A percentile compares a stretch with the other conserved stretches of the same genome.
phyloP scores from a whole-genome alignment of 1,139 yeast genomes.

The Entelexis paramagnoliae region DNA sequence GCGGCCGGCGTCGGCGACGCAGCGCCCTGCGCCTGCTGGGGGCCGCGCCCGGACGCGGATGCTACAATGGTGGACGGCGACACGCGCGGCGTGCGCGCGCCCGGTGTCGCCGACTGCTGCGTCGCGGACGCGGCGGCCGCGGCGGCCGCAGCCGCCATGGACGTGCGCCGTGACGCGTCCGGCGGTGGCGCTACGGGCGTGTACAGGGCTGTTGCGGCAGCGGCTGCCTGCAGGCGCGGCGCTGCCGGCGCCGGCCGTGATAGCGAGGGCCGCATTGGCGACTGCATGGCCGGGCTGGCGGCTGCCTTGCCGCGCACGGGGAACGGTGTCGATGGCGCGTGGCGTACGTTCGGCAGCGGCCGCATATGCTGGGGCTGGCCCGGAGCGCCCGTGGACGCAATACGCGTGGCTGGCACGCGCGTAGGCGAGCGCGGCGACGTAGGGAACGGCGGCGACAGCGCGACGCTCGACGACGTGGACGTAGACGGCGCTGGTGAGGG shows the following conservation, averaged over 20 bases:
- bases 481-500: constrained; percentile 1
- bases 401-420: background rate
- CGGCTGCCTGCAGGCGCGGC: constrained; percentile 20
- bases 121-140: constrained; percentile 16
- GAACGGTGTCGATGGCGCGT: background rate
- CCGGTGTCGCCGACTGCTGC: constrained; percentile 8
- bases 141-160: constrained; percentile 23
- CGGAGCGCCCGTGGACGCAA: background rate
- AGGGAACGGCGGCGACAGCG: background rate
- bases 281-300: constrained; percentile 20
- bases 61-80: constrained; percentile 18
- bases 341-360: background rate
- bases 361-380: background rate
- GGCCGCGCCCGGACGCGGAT: constrained; percentile 3
- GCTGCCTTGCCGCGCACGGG: constrained; percentile 10
- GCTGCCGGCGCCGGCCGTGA: constrained; percentile 5
- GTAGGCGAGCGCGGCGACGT: constrained; percentile 3
- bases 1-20: constrained; percentile 28
- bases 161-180: constrained; percentile 9
- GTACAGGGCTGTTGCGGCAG: constrained; percentile 22
- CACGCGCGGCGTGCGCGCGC: constrained; percentile 9
- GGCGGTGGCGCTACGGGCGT: constrained; percentile 9
- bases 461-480: background rate
- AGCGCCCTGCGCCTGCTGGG: constrained; percentile 9
- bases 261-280: constrained; percentile 12